Percentiles rank a stretch among this genome's conserved stretches.
These are phyloP conservation scores for Blastobotrys malaysiensis DNA, from an alignment of 1,139 yeast species.

Conservation along the genomic window DNA sequence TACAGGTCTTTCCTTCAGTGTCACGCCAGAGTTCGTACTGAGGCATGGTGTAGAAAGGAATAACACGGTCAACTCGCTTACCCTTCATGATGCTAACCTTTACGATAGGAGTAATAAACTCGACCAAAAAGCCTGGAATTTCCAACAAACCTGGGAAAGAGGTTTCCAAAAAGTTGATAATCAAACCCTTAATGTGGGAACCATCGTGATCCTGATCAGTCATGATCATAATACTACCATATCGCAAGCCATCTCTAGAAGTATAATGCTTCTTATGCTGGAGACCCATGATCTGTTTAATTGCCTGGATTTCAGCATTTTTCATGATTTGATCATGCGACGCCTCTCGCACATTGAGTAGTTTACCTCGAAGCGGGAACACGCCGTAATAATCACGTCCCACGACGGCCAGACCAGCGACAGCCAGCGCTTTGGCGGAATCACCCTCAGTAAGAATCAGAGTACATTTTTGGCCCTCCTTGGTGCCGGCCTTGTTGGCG, in stretches of 20 bases:
- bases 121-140: conserved; percentile 87
- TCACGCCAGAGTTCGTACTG: conserved; percentile 95
- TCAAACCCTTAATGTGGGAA: conserved; percentile 92
- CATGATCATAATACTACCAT: conserved; percentile 98
- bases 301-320: conserved; percentile 89
- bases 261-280: conserved; percentile 87
- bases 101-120: conserved; percentile 94
- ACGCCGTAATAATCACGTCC: conserved; percentile 96
- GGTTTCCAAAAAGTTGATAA: conserved; percentile 87
- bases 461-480: conserved; percentile 87
- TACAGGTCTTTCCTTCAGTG: conserved; percentile 63
- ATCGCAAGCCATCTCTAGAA: conserved; percentile 69
- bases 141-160: conserved; percentile 91
- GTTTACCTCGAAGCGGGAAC: conserved; percentile 91
- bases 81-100: conserved; percentile 78
- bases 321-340: conserved; percentile 88
- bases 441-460: conserved; percentile 95
- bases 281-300: conserved; percentile 91
- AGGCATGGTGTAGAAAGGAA: conserved; percentile 91
- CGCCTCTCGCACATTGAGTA: conserved; percentile 94
- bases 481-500: conserved; percentile 95
- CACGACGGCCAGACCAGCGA: conserved; percentile 89
- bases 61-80: conserved; percentile 45
- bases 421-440: conserved; percentile 90
- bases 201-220: conserved; percentile 99